Evolutionary conservation across 345 rosid species (phyloP), one percentile per base, ranked within the genome.

Genomic region (Cardiospermum halicacabum): DNA sequence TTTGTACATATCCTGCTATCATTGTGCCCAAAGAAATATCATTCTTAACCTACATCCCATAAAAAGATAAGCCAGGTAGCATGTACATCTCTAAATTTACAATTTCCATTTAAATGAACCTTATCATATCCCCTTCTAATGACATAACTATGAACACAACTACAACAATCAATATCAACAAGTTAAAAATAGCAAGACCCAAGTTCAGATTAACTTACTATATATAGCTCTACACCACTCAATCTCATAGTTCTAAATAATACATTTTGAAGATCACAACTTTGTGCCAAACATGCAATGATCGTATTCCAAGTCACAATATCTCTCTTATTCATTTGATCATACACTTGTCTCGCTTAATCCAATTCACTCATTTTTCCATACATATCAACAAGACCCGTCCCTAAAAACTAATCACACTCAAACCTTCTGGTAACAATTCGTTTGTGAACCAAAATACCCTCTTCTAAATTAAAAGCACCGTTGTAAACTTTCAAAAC

Each of bases 1-100:
- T n/a, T n/a, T 86, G 64, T 30, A 80, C 83, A 82, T 77, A 84
- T 34, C 83, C 87, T 1, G 89, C 76, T 79, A 86, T 82, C 80
- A 86, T 84, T 24, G 83, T 69, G 5, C 78, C 72, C 81, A 84
- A 82, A 0, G 77, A 80, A 66, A 72, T 73, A 50, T 50, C 74
- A 74, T 75, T 82, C 62, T 15, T 70, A 26, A 74, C 62, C 34
- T 0, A 11, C 75, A 77, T 69, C 11, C 22, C 53, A 56, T 77
- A 76, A 60, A 86, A 86, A 60, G n/a, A 80, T 27, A 32, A 43
- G 66, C 24, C 69, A 68, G 66, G 89, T 85, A 18, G 40, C 67
- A 67, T 61, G 56, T 3, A 79, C 53, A 39, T 77, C 70, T 8
- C 68, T 73, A 28, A 85, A 78, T 59, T 84, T 86, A 31, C 79